phyloP scores from a whole-genome alignment of 2,329 filamentous ascomycete species.

The Aspergillus costaricaensis region DNA sequence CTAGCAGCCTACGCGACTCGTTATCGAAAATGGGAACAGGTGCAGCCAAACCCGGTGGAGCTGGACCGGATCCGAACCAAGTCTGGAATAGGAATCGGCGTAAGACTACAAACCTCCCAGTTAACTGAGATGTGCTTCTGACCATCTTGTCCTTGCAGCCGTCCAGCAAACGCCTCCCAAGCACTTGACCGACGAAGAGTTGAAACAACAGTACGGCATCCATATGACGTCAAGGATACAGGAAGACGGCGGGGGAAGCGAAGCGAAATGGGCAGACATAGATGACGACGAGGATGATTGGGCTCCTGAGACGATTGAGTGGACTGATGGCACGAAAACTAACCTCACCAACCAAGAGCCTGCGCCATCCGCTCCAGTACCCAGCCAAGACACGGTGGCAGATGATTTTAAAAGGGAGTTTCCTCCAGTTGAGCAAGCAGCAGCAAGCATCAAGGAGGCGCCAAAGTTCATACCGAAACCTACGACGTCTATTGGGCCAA shows the following conservation, averaged over 20 bases:
- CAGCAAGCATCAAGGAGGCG: conserved; percentile 28
- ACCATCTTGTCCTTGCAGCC: conserved; percentile 39
- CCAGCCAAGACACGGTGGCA: conserved; percentile 22
- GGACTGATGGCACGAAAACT: conserved; percentile 69
- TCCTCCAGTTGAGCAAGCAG: conserved; percentile 24
- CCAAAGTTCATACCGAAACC: conserved; percentile 38
- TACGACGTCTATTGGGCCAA: conserved; percentile 50
- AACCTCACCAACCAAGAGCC: conserved; percentile 53
- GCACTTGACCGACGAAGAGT: conserved; percentile 67
- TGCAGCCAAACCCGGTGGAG: conserved; percentile 48
- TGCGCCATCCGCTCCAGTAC: conserved; percentile 19
- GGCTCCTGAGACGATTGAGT: conserved; percentile 68
- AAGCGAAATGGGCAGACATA: conserved; percentile 69
- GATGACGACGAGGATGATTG: conserved; percentile 70
- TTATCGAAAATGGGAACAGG: conserved; percentile 51
- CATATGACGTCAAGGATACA: conserved; percentile 67
- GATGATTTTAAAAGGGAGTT: conserved; percentile 27
- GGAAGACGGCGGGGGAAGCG: conserved; percentile 62
- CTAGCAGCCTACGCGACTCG: conserved; percentile 54
- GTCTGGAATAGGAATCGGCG: conserved; percentile 71
- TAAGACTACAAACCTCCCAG: conserved; percentile 33
- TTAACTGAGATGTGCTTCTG: conserved; percentile 16
- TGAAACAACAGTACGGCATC: conserved; percentile 69
- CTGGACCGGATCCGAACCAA: conserved; percentile 66
- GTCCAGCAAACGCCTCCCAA: conserved; percentile 60